Evolutionary conservation across 2,329 filamentous ascomycete species (phyloP), one percentile per base, ranked within the genome.

Genomic region (Monosporascus sp.): DNA sequence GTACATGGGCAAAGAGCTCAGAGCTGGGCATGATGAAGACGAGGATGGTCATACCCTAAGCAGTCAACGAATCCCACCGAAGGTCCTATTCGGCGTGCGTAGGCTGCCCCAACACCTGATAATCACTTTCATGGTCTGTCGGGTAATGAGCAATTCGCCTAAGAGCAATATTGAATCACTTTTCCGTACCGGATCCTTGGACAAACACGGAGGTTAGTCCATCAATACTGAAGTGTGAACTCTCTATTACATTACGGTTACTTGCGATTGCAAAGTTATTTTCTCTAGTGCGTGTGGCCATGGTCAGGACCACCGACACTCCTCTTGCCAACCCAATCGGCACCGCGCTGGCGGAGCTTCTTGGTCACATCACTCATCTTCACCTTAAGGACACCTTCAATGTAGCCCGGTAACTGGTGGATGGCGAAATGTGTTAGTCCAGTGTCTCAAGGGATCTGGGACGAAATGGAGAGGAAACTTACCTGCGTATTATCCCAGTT

Each of bases 21-120:
- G 81, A 85, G 70, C 66, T 85, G 58, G 75, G 75, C 36, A 80
- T 84, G 70, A 75, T 79, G 64, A 82, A 81, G 69, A 74, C 78
- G 57, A 72, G 74, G 53, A 79, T 83, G 77, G 73, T 73, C 11
- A 71, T 70, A 7, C 75, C 76, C 9, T 76, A 65, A 35, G 31
- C 31, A 14, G 31, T 14, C 9, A 35, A 1, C 31, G 17, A 22
- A 3, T 7, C 38, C 38, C 4, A 41, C 31, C 11, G 31, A 35
- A 14, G 11, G 11, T 35, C 31, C 9, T 35, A 35, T 35, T 14
- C 31, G 31, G 31, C 31, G 9, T 35, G 31, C 27, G 27, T 11
- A 31, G 9, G 5, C 9, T 31, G 25, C 3, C 3, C 31, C 31
- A 14, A 35, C 31, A 35, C 31, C 9, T 14, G 31, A 14, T 35